Percentiles rank a stretch among this genome's conserved stretches.
Conservation (phyloP, 2,329 filamentous ascomycete genomes). For the Fonsecaea nubica region DNA sequence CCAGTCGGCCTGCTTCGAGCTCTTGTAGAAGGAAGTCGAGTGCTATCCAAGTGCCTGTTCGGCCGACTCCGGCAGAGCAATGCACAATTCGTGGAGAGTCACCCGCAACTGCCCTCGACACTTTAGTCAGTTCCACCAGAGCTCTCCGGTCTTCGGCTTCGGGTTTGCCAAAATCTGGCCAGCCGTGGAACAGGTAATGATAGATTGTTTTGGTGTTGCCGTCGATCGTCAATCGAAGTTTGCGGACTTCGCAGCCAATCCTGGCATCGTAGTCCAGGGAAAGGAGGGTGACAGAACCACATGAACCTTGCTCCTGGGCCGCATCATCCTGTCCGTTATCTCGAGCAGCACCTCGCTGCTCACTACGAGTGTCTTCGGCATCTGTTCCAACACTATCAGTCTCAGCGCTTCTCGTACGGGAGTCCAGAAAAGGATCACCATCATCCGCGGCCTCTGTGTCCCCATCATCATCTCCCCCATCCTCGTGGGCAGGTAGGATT, state of each 20-base stretch:
- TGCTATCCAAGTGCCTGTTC: slow-evolving; percentile 93
- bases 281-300: slow-evolving; percentile 65
- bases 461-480: slow-evolving; percentile 62
- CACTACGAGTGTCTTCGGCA: slow-evolving; percentile 18
- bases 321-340: slow-evolving; percentile 11
- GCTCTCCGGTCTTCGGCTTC: slow-evolving; percentile 59
- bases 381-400: slow-evolving; percentile 38
- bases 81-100: slow-evolving; percentile 80
- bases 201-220: slow-evolving; percentile 70
- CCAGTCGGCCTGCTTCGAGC: slow-evolving; percentile 74
- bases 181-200: slow-evolving; percentile 84
- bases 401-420: slow-evolving; percentile 35
- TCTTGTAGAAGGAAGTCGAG: slow-evolving; percentile 90
- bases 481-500: slow-evolving; percentile 43
- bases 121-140: slow-evolving; percentile 58
- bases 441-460: slow-evolving; percentile 67
- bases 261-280: slow-evolving; percentile 61
- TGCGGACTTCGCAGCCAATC: slow-evolving; percentile 73
- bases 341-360: not conserved
- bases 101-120: slow-evolving; percentile 53
- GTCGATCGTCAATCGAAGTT: slow-evolving; percentile 63
- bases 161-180: slow-evolving; percentile 90
- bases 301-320: slow-evolving; percentile 15
- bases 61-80: slow-evolving; percentile 90
- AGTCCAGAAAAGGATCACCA: slow-evolving; percentile 40